These are phyloP conservation scores for Populus euphratica DNA, from an alignment of 345 rosid species.

Conservation along the genomic window DNA sequence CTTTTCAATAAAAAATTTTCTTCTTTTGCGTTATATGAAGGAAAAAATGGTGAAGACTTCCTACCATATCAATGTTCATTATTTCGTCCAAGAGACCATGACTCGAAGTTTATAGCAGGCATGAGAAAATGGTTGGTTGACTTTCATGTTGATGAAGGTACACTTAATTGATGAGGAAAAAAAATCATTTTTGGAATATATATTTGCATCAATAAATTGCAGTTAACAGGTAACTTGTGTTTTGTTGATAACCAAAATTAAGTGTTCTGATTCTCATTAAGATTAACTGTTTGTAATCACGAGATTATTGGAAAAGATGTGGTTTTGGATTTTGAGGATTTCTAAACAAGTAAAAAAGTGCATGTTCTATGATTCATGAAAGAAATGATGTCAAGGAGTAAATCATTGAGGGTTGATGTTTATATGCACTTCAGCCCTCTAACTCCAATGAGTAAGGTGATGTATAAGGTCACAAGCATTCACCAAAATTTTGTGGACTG, in stretches of 20 bases:
- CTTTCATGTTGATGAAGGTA: constrained; percentile 45
- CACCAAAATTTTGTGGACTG: too few species aligned
- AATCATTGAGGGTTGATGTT: too few species aligned
- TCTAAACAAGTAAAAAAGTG: background rate
- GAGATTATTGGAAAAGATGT: background rate
- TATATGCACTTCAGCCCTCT: too few species aligned
- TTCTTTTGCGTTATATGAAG: constrained; percentile 64
- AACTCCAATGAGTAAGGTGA: too few species aligned
- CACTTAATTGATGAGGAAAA: background rate
- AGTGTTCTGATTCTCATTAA: background rate
- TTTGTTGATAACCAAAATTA: background rate
- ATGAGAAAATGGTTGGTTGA: constrained; percentile 46
- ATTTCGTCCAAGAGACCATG: constrained; percentile 43
- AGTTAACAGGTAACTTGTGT: background rate
- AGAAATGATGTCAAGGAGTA: too few species aligned
- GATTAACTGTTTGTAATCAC: background rate
- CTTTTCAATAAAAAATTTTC: constrained; percentile 51
- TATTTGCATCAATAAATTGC: background rate
- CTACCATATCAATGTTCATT: constrained; percentile 54
- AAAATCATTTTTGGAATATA: background rate
- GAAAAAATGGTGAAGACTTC: constrained; percentile 35
- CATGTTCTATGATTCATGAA: background rate
- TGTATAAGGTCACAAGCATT: too few species aligned
- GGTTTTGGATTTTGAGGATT: background rate
- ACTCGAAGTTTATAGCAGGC: constrained; percentile 39